Percentiles rank a stretch among this genome's conserved stretches.
Evolutionary conservation across 139 green algal species (phyloP).

Genomic region (Limnomonas spitsbergensis): DNA sequence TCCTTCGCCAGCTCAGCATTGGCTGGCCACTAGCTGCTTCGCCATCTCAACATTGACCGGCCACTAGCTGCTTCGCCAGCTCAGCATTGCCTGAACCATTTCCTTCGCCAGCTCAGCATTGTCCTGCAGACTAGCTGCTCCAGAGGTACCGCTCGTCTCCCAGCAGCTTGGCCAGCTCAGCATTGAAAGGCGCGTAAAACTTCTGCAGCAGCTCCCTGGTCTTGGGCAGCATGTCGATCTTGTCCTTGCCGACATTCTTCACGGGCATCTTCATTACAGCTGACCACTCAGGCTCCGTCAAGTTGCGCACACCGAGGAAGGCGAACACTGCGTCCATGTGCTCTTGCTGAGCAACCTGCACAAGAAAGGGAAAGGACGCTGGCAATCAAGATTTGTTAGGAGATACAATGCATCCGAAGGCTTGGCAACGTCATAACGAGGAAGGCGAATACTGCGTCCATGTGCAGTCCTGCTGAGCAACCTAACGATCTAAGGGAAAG

Average conservation of each 20-base stretch:
- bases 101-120: too few relatives aligned
- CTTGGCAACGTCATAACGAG: too few relatives aligned
- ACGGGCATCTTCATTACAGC: conserved; percentile 9
- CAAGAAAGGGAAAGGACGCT: background rate
- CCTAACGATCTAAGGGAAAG: background rate
- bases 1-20: too few relatives aligned
- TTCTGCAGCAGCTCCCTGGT: conserved; percentile 20
- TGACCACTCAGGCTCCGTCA: background rate
- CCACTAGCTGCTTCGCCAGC: too few relatives aligned
- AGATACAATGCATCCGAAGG: too few relatives aligned
- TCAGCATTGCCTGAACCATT: too few relatives aligned
- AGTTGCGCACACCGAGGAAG: conserved; percentile 31
- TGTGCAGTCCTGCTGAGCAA: conserved; percentile 34
- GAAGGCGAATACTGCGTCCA: conserved; percentile 42
- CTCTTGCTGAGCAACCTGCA: background rate
- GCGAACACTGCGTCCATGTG: conserved; percentile 47
- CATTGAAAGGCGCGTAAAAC: conserved; percentile 34
- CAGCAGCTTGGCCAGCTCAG: conserved; percentile 11
- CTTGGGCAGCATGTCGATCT: conserved; percentile 3
- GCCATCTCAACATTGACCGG: too few relatives aligned
- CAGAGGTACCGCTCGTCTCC: conserved; percentile 27
- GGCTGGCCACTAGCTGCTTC: too few relatives aligned
- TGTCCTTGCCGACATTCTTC: conserved; percentile 10
- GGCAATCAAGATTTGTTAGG: too few relatives aligned
- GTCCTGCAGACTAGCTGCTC: too few relatives aligned